phyloP scores from a whole-genome alignment of 2,329 filamentous ascomycete species.

The Ceratocystis albifundus region DNA sequence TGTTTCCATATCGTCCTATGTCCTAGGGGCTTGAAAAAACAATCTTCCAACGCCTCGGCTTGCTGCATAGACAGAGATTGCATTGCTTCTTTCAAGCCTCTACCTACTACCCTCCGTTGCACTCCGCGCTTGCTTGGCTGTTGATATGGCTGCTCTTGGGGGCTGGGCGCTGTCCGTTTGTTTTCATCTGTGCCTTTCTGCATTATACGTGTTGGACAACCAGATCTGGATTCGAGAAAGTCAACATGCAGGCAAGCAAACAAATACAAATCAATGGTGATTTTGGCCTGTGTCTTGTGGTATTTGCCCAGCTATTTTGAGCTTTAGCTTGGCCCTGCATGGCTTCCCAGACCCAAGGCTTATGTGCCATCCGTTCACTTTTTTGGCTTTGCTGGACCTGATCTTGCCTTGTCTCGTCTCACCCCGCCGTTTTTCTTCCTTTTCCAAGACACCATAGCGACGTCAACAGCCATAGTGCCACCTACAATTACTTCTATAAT shows the following conservation, averaged over 20 bases:
- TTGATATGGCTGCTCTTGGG: not conserved
- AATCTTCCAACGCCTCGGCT: not conserved
- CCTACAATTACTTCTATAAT: not conserved
- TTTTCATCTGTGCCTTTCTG: not conserved
- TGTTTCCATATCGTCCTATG: not conserved
- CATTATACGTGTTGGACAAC: not conserved
- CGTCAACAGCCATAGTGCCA: not conserved
- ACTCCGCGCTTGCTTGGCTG: not conserved
- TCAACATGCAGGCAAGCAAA: not conserved
- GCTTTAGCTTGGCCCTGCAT: not conserved
- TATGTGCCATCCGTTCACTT: not conserved
- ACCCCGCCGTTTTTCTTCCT: constrained; percentile 1
- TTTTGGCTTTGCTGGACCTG: not conserved
- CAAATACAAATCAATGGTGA: not conserved
- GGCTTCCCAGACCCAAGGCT: not conserved
- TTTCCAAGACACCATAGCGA: not conserved
- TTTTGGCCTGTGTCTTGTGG: not conserved
- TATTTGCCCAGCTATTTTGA: not conserved
- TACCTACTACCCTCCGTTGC: no score
- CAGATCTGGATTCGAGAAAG: not conserved
- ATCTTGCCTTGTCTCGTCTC: not conserved
- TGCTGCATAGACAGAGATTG: not conserved
- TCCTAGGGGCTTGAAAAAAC: not conserved
- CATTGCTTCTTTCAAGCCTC: not conserved
- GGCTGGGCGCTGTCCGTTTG: not conserved